These are phyloP conservation scores for Amylostereum chailletii DNA, from an alignment of 1,284 basidiomycete genomes.

Conservation along the genomic window DNA sequence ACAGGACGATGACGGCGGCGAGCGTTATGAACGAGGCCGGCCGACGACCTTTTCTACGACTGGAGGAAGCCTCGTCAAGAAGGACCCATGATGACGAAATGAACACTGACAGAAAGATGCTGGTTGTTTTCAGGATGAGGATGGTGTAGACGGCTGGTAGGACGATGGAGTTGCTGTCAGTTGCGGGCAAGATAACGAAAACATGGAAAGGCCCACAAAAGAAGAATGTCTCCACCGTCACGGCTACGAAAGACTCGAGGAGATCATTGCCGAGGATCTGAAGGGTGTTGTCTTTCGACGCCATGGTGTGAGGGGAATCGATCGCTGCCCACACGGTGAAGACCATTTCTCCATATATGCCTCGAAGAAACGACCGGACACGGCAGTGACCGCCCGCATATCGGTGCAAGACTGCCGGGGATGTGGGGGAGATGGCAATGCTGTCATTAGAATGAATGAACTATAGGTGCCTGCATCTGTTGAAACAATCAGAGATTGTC, in stretches of 20 bases:
- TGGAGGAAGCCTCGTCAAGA: background rate
- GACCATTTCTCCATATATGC: background rate
- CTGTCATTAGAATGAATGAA: background rate
- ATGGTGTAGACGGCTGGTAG: background rate
- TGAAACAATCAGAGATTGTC: background rate
- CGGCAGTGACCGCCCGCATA: background rate
- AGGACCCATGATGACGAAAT: background rate
- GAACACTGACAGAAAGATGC: background rate
- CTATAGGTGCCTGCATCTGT: background rate
- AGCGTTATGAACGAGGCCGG: background rate
- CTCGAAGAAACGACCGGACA: background rate
- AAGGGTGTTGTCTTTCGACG: background rate
- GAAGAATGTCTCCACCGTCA: background rate
- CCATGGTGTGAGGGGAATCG: too few relatives aligned
- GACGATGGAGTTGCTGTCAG: background rate
- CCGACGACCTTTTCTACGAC: background rate
- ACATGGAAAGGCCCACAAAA: background rate
- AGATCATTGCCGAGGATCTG: background rate
- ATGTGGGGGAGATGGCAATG: background rate
- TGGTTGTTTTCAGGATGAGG: background rate
- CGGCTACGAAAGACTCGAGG: background rate
- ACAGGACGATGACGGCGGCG: background rate
- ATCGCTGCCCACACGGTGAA: too few relatives aligned
- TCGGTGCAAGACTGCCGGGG: background rate
- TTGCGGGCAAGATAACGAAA: background rate